phyloP scores from a whole-genome alignment of 2,329 filamentous ascomycete genomes.

The Clonostachys solani region DNA sequence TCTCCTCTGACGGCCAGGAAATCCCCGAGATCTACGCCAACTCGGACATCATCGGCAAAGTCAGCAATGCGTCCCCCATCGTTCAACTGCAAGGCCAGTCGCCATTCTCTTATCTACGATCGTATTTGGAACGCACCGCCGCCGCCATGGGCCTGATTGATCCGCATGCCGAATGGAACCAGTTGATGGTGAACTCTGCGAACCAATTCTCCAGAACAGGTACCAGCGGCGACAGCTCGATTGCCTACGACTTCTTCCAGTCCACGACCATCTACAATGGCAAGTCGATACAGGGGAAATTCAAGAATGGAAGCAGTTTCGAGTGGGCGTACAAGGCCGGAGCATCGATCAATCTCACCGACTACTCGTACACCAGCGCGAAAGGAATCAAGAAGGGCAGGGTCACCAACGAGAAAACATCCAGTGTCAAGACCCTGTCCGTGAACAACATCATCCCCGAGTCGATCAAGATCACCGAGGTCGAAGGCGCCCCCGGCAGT shows the following conservation, averaged over 20 bases:
- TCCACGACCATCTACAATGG: background rate
- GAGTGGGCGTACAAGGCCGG: background rate
- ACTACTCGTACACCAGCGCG: background rate
- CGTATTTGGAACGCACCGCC: background rate
- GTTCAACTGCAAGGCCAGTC: background rate
- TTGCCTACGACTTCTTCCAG: background rate
- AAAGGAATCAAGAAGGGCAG: background rate
- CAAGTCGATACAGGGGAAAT: background rate
- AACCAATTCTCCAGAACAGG: background rate
- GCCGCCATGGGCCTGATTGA: background rate
- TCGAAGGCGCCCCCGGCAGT: background rate
- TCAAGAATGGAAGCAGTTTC: background rate
- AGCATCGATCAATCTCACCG: background rate
- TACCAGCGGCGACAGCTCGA: background rate
- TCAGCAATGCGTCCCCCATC: background rate
- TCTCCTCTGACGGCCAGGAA: background rate
- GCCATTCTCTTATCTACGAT: background rate
- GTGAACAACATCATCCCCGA: background rate
- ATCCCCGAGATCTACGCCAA: background rate
- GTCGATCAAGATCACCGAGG: background rate
- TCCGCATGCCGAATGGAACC: background rate
- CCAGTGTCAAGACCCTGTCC: background rate
- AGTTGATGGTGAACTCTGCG: background rate
- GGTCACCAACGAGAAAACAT: background rate
- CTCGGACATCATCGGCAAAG: background rate